Evolutionary conservation across 768 basidiomycete genomes (phyloP).

Genomic region (Xanthoconium stramineum): DNA sequence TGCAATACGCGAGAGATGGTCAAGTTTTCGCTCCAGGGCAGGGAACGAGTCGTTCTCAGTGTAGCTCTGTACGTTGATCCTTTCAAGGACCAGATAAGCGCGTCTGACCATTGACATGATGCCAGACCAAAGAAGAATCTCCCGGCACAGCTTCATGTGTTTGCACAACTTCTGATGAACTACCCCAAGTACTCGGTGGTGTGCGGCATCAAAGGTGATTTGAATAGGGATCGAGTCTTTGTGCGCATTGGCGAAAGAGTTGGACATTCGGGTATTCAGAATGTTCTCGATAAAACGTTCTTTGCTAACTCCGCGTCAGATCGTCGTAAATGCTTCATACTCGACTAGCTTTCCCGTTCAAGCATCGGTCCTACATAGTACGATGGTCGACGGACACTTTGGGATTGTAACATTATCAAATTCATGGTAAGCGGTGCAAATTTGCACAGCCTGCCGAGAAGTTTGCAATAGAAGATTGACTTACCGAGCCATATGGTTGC

Average conservation of each 20-base stretch:
- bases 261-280: slow-evolving; percentile 60
- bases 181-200: slow-evolving; percentile 81
- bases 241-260: slow-evolving; percentile 51
- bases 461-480: no score
- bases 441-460: not conserved
- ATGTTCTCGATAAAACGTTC: not conserved
- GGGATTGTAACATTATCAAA: slow-evolving; percentile 97
- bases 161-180: slow-evolving; percentile 52
- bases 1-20: slow-evolving; percentile 81
- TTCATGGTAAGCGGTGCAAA: slow-evolving; percentile 72
- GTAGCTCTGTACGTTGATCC: slow-evolving; percentile 65
- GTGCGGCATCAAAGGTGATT: slow-evolving; percentile 77
- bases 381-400: slow-evolving; percentile 98
- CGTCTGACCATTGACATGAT: not conserved
- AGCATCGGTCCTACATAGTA: slow-evolving; percentile 88
- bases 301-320: slow-evolving; percentile 38
- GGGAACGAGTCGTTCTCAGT: slow-evolving; percentile 72
- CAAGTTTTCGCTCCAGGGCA: slow-evolving; percentile 46
- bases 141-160: slow-evolving; percentile 68
- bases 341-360: slow-evolving; percentile 67
- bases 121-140: slow-evolving; percentile 95
- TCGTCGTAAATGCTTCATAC: slow-evolving; percentile 83
- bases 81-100: not conserved
- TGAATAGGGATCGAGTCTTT: slow-evolving; percentile 63
- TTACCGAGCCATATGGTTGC: no score